Conservation (phyloP, 2,329 filamentous ascomycete genomes). For the Neopestalotiopsis clavispora region DNA sequence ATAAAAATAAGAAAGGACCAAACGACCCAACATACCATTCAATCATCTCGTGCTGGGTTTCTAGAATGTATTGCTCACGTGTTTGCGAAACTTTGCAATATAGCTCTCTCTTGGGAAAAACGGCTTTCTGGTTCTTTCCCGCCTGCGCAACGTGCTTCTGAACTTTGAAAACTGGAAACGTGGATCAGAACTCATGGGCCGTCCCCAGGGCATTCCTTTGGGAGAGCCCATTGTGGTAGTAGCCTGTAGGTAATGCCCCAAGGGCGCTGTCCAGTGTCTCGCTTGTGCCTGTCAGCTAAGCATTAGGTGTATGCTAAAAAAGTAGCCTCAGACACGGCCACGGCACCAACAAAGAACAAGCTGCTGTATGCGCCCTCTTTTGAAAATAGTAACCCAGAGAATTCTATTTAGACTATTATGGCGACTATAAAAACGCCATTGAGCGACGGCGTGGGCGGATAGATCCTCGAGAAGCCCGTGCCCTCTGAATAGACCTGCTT, state of each 20-base stretch:
- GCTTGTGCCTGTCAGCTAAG: background rate
- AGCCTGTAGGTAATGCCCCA: background rate
- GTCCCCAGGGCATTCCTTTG: background rate
- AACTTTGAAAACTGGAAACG: background rate
- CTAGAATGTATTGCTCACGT: no score
- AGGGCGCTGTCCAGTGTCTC: background rate
- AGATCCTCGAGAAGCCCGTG: slow-evolving; percentile 8
- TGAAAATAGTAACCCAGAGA: background rate
- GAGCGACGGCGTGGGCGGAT: slow-evolving; percentile 3
- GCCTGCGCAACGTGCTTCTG: background rate
- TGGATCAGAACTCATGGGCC: background rate
- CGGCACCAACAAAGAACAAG: background rate
- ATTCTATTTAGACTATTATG: slow-evolving; percentile 7
- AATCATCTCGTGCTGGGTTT: no score
- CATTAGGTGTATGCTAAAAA: background rate
- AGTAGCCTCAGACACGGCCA: slow-evolving; percentile 2
- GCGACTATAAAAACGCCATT: slow-evolving; percentile 1
- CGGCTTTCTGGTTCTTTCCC: no score
- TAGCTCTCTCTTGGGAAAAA: no score
- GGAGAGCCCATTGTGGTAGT: no score
- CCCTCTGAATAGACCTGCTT: background rate
- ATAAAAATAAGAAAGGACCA: background rate
- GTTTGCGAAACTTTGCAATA: no score
- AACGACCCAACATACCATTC: background rate
- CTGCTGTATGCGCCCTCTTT: background rate